Conservation (phyloP, 176 grass and related monocot genomes). For the Phoenix dactylifera region DNA sequence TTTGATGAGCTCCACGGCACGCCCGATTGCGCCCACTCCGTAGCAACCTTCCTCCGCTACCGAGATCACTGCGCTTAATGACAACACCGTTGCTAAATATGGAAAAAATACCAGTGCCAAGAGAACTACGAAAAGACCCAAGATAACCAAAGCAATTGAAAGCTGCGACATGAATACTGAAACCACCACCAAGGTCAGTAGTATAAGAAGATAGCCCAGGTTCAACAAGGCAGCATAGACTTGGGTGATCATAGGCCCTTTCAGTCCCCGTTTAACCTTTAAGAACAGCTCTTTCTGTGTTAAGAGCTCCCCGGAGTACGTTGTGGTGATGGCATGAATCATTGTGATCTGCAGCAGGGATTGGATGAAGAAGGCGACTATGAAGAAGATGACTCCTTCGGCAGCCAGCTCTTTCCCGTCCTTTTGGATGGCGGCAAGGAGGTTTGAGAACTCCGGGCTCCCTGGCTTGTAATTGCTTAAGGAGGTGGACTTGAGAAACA, state of each 20-base stretch:
- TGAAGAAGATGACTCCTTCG: background rate
- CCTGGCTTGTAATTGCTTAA: too few species aligned
- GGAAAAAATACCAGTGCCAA: background rate
- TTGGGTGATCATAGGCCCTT: slow-evolving; percentile 26
- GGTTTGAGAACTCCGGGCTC: too few species aligned
- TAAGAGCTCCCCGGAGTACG: slow-evolving; percentile 14
- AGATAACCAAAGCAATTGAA: background rate
- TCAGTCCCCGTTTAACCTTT: background rate
- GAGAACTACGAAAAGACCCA: background rate
- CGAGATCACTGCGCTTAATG: slow-evolving; percentile 11
- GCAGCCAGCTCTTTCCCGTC: too few species aligned
- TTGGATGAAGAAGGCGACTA: background rate
- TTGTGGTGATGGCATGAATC: background rate
- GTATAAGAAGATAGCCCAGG: background rate
- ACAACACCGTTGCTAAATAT: slow-evolving; percentile 7
- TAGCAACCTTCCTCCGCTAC: slow-evolving; percentile 14
- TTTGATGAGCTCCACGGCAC: slow-evolving; percentile 17
- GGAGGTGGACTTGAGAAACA: too few species aligned
- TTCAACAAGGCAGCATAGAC: background rate
- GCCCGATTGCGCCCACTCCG: slow-evolving; percentile 13
- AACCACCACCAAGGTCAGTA: background rate
- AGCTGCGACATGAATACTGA: background rate
- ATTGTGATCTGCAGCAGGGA: slow-evolving; percentile 5
- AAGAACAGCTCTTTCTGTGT: slow-evolving; percentile 4
- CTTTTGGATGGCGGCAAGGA: too few species aligned